phyloP scores from a whole-genome alignment of 208 protist genomes.

The Acanthamoeba castellanii region DNA sequence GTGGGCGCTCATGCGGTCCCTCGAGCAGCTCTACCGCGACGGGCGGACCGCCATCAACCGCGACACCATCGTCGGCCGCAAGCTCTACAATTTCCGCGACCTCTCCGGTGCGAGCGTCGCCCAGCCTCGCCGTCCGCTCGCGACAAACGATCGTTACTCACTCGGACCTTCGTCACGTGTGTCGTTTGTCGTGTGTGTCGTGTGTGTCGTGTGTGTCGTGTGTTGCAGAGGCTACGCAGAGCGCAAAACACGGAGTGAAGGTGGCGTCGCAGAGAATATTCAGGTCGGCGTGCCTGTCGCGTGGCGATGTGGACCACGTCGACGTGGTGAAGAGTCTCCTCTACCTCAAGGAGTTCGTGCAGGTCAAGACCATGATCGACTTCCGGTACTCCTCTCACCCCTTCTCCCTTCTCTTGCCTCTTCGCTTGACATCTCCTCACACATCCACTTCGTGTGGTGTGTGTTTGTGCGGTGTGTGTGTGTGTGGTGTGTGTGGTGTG shows the following conservation, averaged over 20 bases:
- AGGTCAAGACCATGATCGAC: slow-evolving; percentile 60
- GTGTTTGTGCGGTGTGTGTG: no score
- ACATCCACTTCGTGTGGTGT: no score
- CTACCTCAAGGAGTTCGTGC: background rate
- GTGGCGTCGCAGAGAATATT: background rate
- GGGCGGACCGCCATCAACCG: background rate
- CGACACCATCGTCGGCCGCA: slow-evolving; percentile 15
- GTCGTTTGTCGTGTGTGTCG: background rate
- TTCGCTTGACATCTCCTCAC: background rate
- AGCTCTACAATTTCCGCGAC: slow-evolving; percentile 44
- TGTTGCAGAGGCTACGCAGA: background rate
- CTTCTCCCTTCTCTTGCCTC: background rate
- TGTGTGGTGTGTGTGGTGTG: no score
- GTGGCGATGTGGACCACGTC: slow-evolving; percentile 60
- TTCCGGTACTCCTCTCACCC: background rate
- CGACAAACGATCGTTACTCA: no score
- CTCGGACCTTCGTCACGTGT: background rate
- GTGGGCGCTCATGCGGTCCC: background rate
- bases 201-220: background rate
- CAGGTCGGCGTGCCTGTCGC: slow-evolving; percentile 17
- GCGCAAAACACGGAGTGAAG: background rate
- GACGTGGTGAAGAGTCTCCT: background rate
- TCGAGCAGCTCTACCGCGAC: background rate
- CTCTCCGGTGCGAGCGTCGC: background rate
- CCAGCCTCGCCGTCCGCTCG: background rate